Percentiles rank a stretch among this genome's conserved stretches.
Evolutionary conservation across 257 asterid species (phyloP).

Genomic region (Leptodermis oblonga): DNA sequence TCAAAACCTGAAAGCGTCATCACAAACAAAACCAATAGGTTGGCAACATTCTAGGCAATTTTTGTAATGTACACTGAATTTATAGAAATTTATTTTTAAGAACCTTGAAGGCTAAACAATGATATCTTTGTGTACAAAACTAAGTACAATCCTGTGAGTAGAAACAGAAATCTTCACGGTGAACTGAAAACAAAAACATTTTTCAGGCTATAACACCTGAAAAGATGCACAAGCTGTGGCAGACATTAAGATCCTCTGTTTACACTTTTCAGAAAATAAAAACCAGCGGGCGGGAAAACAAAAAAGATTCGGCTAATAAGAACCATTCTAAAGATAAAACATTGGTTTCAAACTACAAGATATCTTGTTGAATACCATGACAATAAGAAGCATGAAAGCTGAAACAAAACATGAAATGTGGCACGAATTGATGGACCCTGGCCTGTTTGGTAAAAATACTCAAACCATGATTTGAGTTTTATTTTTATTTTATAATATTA

Average conservation of each 20-base stretch:
- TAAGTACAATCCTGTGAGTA: not conserved
- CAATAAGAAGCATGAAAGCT: too few relatives aligned
- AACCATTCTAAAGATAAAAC: not conserved
- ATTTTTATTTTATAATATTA: too few relatives aligned
- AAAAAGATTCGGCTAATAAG: not conserved
- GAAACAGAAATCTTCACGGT: not conserved
- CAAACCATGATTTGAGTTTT: too few relatives aligned
- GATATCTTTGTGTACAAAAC: not conserved
- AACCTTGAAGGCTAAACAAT: not conserved
- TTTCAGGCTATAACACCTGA: too few relatives aligned
- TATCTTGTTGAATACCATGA: not conserved
- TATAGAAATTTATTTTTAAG: not conserved
- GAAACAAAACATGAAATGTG: too few relatives aligned
- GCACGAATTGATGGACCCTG: not conserved
- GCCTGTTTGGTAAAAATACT: too few relatives aligned
- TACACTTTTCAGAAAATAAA: not conserved
- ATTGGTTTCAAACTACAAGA: not conserved
- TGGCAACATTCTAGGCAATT: not conserved
- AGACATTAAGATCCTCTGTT: too few relatives aligned
- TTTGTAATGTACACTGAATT: not conserved
- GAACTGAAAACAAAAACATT: not conserved
- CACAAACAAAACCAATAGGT: conserved; percentile 3
- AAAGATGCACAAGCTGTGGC: too few relatives aligned
- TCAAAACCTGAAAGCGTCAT: conserved; percentile 55
- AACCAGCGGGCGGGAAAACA: not conserved